Evolutionary conservation across 768 basidiomycete species (phyloP), one percentile per base, ranked within the genome.

Genomic region (Termitomyces eurrhizus): DNA sequence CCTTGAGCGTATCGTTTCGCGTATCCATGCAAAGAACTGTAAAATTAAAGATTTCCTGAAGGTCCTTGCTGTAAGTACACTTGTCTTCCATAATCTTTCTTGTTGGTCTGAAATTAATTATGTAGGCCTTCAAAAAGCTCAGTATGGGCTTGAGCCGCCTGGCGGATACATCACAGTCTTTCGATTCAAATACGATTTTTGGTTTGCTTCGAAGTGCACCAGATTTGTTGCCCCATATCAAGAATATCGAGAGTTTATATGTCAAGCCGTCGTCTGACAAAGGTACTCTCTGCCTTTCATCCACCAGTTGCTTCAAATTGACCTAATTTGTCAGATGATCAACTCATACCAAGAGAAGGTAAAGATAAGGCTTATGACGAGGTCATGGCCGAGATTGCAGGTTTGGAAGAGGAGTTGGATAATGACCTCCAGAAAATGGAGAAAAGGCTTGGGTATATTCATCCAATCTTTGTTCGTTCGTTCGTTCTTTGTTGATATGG

Each of bases 1-100:
- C 71, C 81, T 96, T 9, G 93, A 98, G 70, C 91, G 97, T 14
- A 86, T 97, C 59, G 88, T 99, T 11, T 95, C 95, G 12, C 89
- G 97, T 41, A 90, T 98, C 58, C 97, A 98, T 69, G 95, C 95
- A 13, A 93, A 90, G 70, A 91, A 87, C 59, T 92, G 92, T 74
- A 89, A 85, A 71, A 84, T 95, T 62, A 86, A 82, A 65, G 93
- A 97, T 68, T 99, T 99, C 71, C 70, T 89, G 64, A 92, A 88
- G 70, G 90, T 96, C 26, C 80, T 97, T 11, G 74, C 76, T 50
- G 94, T 95, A 70, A 48, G 77, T 36, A 41, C 29, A 37, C 21
- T 55, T 48, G 21, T 62, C 14, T 39, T 32, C 56, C 50, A 37
- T 36, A 8, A 26, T 41, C 16, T 58, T 18, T 41, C 50, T 52